Base-by-base conservation (phyloP, 2,329 filamentous ascomycete genomes). In the Shiraia sp. region DNA sequence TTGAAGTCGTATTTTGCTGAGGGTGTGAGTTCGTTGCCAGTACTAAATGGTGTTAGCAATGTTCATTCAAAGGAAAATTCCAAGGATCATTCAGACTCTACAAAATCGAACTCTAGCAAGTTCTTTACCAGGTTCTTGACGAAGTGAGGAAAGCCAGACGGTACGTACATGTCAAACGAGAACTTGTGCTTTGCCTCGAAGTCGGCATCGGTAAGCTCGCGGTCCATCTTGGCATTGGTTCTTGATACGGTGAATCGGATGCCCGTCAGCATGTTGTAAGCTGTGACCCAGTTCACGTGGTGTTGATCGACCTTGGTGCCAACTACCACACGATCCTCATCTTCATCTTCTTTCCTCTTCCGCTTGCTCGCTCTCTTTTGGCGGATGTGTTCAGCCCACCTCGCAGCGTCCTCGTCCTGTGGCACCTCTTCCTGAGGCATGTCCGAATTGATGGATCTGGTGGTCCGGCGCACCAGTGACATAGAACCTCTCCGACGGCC, bases 1-100 rank as follows among this genome's bases (percentile, higher is more conserved):
- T 99, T 99, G 83, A 99, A 99, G 75, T 99, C 93, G 76, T 99
- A 99, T 73, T 99, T 97, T 57, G 93, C 91, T 49, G 92, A 96
- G 15, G 93, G 93, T 4, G 95, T 95, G 68, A 99, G 78, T 75
- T 99, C 93, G 69, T 96, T 96, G 53, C 93, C 93, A 53, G 91
- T 95, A 65, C 88, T 91, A 62, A 42, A 41, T 22, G 25, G 23
- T 60, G 79, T 75, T 34, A 58, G 50, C 40, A 32, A 17, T 30
- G 22, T 38, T 35, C 26, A 7, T 13, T 10, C 9, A 6, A 29
- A 13, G 8, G 12, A 32, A 30, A 40, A 2, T 8, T 10, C 29
- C 9, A 43, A 25, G 40, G 44, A 44, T 35, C 45, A 47, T 43
- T 24, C 41, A 49, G 41, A 46, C 39, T 40, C 45, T 31, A 37